Base-by-base conservation (phyloP, 2,329 filamentous ascomycete species). In the Sporothrix euskadiensis region DNA sequence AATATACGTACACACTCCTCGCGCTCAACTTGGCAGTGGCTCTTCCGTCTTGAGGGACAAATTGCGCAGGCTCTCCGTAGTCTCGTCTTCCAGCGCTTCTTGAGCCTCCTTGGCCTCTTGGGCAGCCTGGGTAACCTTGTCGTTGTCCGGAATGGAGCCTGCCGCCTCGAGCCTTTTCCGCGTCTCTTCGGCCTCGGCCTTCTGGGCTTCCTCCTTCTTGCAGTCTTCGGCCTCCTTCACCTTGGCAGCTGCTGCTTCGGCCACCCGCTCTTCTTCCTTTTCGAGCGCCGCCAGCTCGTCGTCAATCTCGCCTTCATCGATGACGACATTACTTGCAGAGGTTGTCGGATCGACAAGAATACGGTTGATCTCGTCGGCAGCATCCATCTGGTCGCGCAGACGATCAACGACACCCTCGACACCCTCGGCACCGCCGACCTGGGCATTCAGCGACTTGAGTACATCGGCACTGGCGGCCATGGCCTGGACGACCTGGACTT, bases 301-400 rank as follows among this genome's bases (percentile, higher is more conserved):
- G 77, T 98, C 94, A 72, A 98, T 89, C 80, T 97, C 94, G 26
- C 79, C 86, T 79, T 97, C 94, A 80, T 97, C 93, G 44, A 97
- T 85, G 0, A 81, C 75, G 79, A 81, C 35, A 4, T 59, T 81
- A 56, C 78, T 79, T 5, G 47, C 12, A 3, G 54, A 22, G 0
- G 72, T 54, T 1, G 72, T 54, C 16, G 82, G 83, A 14, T 96
- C 93, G 71, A 90, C 89, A 75, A 98, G 87, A 56, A 95, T 90
- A 72, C 87, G 88, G 39, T 90, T 89, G 30, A 98, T 88, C 83
- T 98, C 95, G 79, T 98, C 94, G 32, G 91, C 90, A 77, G 91
- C 89, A 70, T 84, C 87, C 89, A 96, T 96, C 83, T 97, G 90
- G 77, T 94, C 91, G 71, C 92, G 88, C 78, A 97, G 83, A 68